Conservation (phyloP, 495 filamentous ascomycete species). For the Symbiotaphrina buchneri region DNA sequence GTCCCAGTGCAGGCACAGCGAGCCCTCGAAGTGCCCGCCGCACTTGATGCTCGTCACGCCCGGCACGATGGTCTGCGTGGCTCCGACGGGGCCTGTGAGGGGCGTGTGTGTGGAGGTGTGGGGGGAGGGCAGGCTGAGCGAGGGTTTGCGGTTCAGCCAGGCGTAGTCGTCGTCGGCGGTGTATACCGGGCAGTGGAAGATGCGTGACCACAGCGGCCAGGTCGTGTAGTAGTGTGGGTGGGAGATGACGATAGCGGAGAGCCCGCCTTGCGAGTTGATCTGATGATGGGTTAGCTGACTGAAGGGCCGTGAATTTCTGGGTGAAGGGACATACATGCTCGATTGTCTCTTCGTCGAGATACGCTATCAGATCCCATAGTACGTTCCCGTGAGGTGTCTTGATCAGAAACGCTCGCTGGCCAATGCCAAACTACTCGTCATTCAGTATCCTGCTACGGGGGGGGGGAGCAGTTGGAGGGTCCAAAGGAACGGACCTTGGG, state of each 20-base stretch:
- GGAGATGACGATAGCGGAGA: constrained; percentile 53
- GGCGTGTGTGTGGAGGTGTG: no score
- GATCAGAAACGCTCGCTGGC: constrained; percentile 46
- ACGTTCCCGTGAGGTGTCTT: constrained; percentile 35
- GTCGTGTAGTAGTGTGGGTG: constrained; percentile 66
- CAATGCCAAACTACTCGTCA: constrained; percentile 30
- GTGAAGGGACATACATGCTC: not conserved
- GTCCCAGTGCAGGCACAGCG: constrained; percentile 22
- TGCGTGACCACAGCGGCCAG: constrained; percentile 38
- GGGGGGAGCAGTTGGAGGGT: not conserved
- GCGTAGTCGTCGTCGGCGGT: constrained; percentile 32
- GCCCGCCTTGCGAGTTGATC: constrained; percentile 24
- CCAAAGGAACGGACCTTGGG: constrained; percentile 19
- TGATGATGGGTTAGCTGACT: not conserved
- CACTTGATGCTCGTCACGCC: constrained; percentile 40
- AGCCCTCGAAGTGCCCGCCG: constrained; percentile 53
- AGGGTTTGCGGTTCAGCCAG: constrained; percentile 36
- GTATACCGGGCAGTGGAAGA: constrained; percentile 41
- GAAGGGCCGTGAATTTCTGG: constrained; percentile 3
- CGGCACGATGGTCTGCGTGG: constrained; percentile 19
- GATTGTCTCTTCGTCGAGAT: constrained; percentile 36
- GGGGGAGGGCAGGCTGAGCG: no score
- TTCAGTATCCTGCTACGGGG: not conserved
- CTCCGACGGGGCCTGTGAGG: constrained; percentile 15
- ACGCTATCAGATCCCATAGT: constrained; percentile 53